A percentile compares a stretch with the other conserved stretches of the same genome.
phyloP scores from a whole-genome alignment of 495 filamentous ascomycete genomes.

The Chaetomium tenue region DNA sequence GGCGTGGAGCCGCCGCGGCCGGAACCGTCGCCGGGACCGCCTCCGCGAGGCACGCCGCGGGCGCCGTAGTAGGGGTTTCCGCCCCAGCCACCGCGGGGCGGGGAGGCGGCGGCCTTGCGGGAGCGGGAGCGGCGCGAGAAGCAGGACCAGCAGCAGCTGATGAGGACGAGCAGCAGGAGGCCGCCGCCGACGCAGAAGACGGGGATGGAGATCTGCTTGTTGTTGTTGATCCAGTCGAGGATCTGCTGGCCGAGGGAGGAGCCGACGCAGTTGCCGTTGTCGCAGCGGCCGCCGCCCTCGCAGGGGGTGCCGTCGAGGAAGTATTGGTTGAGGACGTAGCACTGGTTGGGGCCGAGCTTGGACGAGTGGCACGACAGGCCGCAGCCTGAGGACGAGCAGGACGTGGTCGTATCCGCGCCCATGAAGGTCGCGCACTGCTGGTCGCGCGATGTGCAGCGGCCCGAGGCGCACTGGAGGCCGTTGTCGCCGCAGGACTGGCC shows the following conservation, averaged over 20 bases:
- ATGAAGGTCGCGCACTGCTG: slow-evolving; percentile 85
- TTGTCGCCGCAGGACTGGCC: slow-evolving; percentile 62
- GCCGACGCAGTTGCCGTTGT: slow-evolving; percentile 69
- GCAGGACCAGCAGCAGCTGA: slow-evolving; percentile 58
- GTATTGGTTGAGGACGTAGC: slow-evolving; percentile 78
- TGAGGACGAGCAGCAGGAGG: slow-evolving; percentile 60
- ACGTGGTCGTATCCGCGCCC: slow-evolving; percentile 81
- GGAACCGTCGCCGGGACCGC: not conserved
- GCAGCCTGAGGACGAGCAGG: slow-evolving; percentile 74
- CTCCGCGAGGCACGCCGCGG: not conserved
- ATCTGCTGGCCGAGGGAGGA: slow-evolving; percentile 59
- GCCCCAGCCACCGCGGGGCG: not conserved
- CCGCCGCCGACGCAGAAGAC: slow-evolving; percentile 64
- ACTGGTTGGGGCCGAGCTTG: slow-evolving; percentile 61
- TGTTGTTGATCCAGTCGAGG: slow-evolving; percentile 63
- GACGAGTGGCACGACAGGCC: slow-evolving; percentile 72
- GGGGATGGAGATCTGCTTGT: slow-evolving; percentile 76
- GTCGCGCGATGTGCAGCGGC: slow-evolving; percentile 92
- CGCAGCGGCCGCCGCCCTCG: slow-evolving; percentile 74
- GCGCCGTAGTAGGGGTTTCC: slow-evolving; percentile 2
- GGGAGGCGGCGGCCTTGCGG: slow-evolving; percentile 1
- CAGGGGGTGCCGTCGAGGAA: slow-evolving; percentile 93
- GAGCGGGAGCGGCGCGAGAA: slow-evolving; percentile 17
- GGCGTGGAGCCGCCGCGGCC: not conserved
- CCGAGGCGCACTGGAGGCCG: slow-evolving; percentile 78